Conservation (phyloP, 768 basidiomycete genomes). For the Mycena belliarum region DNA sequence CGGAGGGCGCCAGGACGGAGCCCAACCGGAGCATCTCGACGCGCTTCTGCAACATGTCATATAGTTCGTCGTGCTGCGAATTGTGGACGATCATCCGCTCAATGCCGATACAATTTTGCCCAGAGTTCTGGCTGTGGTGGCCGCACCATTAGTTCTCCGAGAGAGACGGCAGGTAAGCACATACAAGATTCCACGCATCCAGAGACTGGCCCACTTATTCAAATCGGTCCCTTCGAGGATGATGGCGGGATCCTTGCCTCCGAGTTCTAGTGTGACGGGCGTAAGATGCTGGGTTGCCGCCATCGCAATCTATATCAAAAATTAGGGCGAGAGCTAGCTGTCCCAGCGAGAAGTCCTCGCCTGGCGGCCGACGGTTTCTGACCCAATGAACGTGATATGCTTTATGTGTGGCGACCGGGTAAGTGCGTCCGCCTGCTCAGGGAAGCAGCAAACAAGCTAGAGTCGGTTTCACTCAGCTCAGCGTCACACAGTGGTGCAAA, state of each 20-base stretch:
- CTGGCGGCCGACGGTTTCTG: constrained; percentile 74
- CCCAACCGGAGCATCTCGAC: constrained; percentile 73
- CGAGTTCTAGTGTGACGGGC: constrained; percentile 91
- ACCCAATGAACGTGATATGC: constrained; percentile 95
- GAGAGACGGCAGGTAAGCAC: constrained; percentile 30
- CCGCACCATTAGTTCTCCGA: not conserved
- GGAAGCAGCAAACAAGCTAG: constrained; percentile 83
- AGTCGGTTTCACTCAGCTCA: not conserved
- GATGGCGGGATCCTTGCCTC: constrained; percentile 93
- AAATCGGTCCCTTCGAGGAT: constrained; percentile 86
- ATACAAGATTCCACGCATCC: constrained; percentile 92
- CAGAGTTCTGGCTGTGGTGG: constrained; percentile 74
- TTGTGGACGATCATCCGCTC: constrained; percentile 89
- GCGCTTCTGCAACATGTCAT: constrained; percentile 62
- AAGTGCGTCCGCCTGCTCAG: constrained; percentile 80
- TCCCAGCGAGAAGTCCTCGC: constrained; percentile 34
- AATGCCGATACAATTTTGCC: constrained; percentile 97
- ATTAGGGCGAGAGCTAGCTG: not conserved
- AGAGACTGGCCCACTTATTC: constrained; percentile 73
- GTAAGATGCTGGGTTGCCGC: constrained; percentile 87
- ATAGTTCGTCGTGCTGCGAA: constrained; percentile 75
- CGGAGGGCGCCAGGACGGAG: constrained; percentile 65
- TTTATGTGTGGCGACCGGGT: constrained; percentile 80
- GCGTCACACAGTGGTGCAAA: not conserved
- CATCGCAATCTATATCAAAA: constrained; percentile 59